These are phyloP conservation scores for Fusarium paranaense DNA, from an alignment of 2,329 filamentous ascomycete genomes.

Conservation along the genomic window DNA sequence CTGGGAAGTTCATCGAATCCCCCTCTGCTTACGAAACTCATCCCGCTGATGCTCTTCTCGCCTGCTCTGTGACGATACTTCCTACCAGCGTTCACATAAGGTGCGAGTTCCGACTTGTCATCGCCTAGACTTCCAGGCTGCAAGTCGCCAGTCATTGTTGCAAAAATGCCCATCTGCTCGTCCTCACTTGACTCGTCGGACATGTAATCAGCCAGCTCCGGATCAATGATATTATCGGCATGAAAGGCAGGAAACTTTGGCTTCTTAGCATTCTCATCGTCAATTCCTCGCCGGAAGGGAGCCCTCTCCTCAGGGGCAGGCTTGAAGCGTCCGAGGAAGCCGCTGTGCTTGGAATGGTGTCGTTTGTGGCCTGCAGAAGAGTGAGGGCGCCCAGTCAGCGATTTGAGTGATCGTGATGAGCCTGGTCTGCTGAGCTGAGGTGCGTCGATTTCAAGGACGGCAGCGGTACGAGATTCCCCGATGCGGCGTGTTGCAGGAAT, in stretches of 20 bases:
- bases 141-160: conserved; percentile 75
- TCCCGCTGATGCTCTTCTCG: conserved; percentile 79
- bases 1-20: conserved; percentile 70
- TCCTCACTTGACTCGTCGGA: conserved; percentile 96
- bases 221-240: conserved; percentile 98
- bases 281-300: conserved; percentile 82
- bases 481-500: conserved; percentile 74
- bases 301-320: conserved; percentile 80
- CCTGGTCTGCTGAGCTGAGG: conserved; percentile 89
- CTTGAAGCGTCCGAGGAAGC: conserved; percentile 82
- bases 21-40: conserved; percentile 77
- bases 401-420: conserved; percentile 89
- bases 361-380: conserved; percentile 82
- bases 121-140: conserved; percentile 76
- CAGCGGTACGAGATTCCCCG: conserved; percentile 84
- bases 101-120: conserved; percentile 79
- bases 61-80: conserved; percentile 79
- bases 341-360: conserved; percentile 85
- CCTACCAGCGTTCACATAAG: conserved; percentile 77
- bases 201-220: conserved; percentile 93
- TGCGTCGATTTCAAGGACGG: conserved; percentile 89
- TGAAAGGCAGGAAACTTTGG: conserved; percentile 90
- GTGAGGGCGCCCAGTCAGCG: conserved; percentile 77
- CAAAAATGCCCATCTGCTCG: conserved; percentile 89
- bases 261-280: conserved; percentile 74